Percentiles rank a stretch among this genome's conserved stretches.
Conservation (phyloP, 108 stramenopile genomes). For the Stephanodiscus triporus region DNA sequence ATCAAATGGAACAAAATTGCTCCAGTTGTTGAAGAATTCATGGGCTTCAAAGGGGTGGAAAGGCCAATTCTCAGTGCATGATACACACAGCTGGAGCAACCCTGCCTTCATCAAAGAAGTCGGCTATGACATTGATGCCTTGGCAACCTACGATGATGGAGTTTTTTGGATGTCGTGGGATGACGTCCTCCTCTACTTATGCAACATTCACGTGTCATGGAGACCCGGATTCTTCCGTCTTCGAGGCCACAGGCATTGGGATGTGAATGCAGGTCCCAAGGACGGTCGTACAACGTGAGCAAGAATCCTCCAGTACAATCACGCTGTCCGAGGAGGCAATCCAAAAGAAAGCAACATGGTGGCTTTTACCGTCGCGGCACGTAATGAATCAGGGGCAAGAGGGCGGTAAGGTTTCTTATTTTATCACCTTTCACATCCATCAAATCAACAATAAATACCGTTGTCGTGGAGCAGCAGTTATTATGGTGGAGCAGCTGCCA, state of each 20-base stretch:
- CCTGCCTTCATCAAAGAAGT: constrained; percentile 53
- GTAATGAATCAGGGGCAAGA: constrained; percentile 82
- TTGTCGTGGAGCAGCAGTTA: no score
- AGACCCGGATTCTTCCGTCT: constrained; percentile 60
- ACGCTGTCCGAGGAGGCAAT: no score
- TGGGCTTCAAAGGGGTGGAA: constrained; percentile 84
- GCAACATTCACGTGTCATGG: constrained; percentile 76
- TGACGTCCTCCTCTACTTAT: constrained; percentile 74
- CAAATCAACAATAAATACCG: no score
- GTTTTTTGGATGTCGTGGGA: no score
- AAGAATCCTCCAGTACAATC: constrained; percentile 87
- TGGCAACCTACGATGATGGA: constrained; percentile 64
- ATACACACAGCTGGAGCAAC: constrained; percentile 57
- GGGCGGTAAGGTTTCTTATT: no score
- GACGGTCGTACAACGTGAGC: constrained; percentile 73
- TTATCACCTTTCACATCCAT: no score
- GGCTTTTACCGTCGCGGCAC: constrained; percentile 61
- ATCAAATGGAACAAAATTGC: constrained; percentile 57
- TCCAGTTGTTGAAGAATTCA: constrained; percentile 93
- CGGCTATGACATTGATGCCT: constrained; percentile 59
- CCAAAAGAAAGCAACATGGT: no score
- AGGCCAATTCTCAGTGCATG: constrained; percentile 57
- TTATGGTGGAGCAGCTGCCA: no score
- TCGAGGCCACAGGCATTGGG: constrained; percentile 66
- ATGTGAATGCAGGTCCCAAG: constrained; percentile 49